Conservation (phyloP, 345 rosid species). For the Brassica nigra region DNA sequence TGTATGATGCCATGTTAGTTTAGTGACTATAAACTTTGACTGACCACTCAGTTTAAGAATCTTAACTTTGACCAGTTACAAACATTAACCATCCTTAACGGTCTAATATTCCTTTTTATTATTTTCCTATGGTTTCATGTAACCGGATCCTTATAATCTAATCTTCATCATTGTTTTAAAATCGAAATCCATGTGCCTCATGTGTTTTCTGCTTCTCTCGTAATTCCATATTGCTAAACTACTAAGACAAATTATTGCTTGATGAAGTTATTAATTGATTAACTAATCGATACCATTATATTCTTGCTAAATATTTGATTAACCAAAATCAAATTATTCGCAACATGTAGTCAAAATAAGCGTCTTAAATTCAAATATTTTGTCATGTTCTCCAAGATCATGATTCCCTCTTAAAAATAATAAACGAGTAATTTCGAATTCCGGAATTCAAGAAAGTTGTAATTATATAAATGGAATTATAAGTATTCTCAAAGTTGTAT, state of each 20-base stretch:
- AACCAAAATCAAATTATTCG: conserved; percentile 23
- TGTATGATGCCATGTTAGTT: conserved; percentile 19
- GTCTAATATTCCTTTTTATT: conserved; percentile 31
- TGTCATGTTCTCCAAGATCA: conserved; percentile 40
- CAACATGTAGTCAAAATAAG: conserved; percentile 41
- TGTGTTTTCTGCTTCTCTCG: conserved; percentile 38
- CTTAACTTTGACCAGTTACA: conserved; percentile 32
- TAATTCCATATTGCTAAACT: conserved; percentile 11
- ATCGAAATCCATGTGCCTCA: conserved; percentile 37
- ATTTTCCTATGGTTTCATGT: conserved; percentile 1
- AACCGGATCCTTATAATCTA: conserved; percentile 7
- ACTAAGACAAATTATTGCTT: conserved; percentile 19
- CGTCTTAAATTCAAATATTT: conserved; percentile 34
- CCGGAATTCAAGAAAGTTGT: not conserved
- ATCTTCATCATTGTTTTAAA: not conserved
- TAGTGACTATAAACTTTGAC: conserved; percentile 29
- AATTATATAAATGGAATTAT: not conserved
- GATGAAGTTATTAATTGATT: conserved; percentile 8
- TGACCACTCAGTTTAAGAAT: conserved; percentile 18
- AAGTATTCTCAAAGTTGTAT: not conserved
- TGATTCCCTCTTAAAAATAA: conserved; percentile 22
- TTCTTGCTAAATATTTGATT: conserved; percentile 28
- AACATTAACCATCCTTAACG: conserved; percentile 36
- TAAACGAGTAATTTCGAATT: not conserved
- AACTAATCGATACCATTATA: conserved; percentile 9